Conservation (phyloP, 345 rosid genomes). For the Salix caprea region DNA sequence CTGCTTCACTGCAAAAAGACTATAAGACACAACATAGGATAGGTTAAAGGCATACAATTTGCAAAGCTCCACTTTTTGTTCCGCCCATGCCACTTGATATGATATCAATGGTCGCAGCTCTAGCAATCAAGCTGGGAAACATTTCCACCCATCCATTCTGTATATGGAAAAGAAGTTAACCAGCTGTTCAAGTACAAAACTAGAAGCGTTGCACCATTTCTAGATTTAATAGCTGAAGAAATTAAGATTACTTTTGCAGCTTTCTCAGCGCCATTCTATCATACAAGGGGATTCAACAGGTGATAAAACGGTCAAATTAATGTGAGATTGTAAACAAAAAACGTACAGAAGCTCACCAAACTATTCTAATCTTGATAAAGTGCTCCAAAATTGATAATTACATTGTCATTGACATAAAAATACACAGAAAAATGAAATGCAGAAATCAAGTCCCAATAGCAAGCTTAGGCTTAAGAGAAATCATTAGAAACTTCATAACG, state of each 20-base stretch:
- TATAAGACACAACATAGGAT: background rate
- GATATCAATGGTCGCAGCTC: conserved; percentile 43
- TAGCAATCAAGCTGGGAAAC: conserved; percentile 52
- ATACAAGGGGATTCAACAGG: background rate
- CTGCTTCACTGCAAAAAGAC: background rate
- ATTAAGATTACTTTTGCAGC: background rate
- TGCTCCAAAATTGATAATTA: background rate
- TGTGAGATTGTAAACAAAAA: background rate
- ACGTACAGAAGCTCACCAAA: background rate
- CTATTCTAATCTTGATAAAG: background rate
- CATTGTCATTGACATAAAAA: background rate
- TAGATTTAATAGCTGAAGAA: conserved; percentile 1
- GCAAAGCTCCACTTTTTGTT: conserved; percentile 50
- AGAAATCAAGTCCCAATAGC: background rate
- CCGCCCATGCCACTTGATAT: conserved; percentile 46
- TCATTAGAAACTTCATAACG: background rate
- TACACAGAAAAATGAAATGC: background rate
- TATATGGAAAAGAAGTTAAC: conserved; percentile 1
- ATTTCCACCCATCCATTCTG: conserved; percentile 65
- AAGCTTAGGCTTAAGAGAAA: background rate
- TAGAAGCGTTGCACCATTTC: background rate
- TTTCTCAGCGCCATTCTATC: background rate
- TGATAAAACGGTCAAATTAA: too few species aligned
- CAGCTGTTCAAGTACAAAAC: background rate
- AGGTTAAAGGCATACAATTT: conserved; percentile 40